These are phyloP conservation scores for Diddensiella santjacobensis DNA, from an alignment of 805 yeast genomes.

Conservation along the genomic window DNA sequence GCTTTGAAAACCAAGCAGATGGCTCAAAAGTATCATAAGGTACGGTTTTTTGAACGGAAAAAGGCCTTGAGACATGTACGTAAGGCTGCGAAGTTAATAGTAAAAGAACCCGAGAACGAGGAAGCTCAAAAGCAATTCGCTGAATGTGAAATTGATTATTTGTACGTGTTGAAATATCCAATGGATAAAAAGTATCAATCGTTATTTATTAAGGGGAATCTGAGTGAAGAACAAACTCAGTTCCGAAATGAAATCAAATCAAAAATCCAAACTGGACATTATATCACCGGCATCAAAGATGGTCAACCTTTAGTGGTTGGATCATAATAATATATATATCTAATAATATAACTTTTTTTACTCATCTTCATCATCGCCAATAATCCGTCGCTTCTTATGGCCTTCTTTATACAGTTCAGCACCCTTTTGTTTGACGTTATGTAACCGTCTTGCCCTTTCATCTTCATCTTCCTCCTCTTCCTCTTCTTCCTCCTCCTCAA, in stretches of 20 bases:
- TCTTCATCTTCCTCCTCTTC: conserved; percentile 34
- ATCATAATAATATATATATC: background rate
- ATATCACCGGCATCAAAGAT: conserved; percentile 24
- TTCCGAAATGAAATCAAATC: conserved; percentile 12
- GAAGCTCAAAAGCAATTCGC: conserved; percentile 33
- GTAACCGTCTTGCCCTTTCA: conserved; percentile 31
- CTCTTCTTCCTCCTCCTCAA: conserved; percentile 32
- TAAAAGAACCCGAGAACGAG: conserved; percentile 24
- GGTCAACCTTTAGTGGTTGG: conserved; percentile 26
- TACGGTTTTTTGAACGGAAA: conserved; percentile 84
- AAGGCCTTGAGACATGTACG: conserved; percentile 74
- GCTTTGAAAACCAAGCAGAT: conserved; percentile 46
- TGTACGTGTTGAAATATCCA: conserved; percentile 76
- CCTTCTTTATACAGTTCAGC: conserved; percentile 20
- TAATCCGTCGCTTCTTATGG: conserved; percentile 28
- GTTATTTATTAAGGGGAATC: conserved; percentile 41
- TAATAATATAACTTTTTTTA: too few relatives aligned
- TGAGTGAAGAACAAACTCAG: conserved; percentile 8
- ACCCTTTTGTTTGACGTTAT: conserved; percentile 31
- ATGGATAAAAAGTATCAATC: conserved; percentile 75
- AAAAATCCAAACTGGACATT: conserved; percentile 17
- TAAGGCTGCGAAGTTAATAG: conserved; percentile 36
- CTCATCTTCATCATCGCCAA: conserved; percentile 29
- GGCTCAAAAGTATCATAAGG: conserved; percentile 84
- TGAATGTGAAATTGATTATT: conserved; percentile 64